phyloP scores from a whole-genome alignment of 1,139 yeast genomes.

The Zygoascus hellenicus region DNA sequence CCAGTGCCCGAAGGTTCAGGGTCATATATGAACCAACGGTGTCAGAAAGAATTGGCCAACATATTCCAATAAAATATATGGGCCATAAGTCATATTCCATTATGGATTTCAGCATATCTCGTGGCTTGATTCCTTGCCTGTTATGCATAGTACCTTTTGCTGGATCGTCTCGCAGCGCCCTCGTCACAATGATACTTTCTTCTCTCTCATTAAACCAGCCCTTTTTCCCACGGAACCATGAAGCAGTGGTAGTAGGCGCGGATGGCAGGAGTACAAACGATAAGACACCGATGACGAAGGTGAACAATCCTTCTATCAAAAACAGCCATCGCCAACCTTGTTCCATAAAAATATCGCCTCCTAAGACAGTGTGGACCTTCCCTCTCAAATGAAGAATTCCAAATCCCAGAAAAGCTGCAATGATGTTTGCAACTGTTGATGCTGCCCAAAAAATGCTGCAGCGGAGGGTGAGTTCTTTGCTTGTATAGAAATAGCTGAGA shows the following conservation, averaged over 20 bases:
- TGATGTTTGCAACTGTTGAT: slow-evolving; percentile 21
- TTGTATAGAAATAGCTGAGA: slow-evolving; percentile 29
- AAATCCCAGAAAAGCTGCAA: slow-evolving; percentile 40
- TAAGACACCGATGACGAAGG: slow-evolving; percentile 49
- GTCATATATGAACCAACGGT: slow-evolving; percentile 48
- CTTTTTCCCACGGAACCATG: slow-evolving; percentile 39
- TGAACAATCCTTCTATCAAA: slow-evolving; percentile 55
- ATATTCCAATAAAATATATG: slow-evolving; percentile 44
- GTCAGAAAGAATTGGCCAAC: slow-evolving; percentile 38
- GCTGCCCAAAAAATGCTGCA: slow-evolving; percentile 39
- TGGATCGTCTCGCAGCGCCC: slow-evolving; percentile 60
- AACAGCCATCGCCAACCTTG: slow-evolving; percentile 65
- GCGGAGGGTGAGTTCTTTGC: slow-evolving; percentile 39
- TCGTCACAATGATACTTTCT: slow-evolving; percentile 53
- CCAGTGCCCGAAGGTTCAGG: slow-evolving; percentile 43
- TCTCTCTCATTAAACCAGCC: slow-evolving; percentile 62
- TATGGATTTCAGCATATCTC: slow-evolving; percentile 39
- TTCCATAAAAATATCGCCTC: slow-evolving; percentile 38
- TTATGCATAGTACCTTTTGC: slow-evolving; percentile 65
- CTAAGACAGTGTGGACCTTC: slow-evolving; percentile 4
- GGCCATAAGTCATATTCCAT: slow-evolving; percentile 56
- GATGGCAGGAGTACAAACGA: slow-evolving; percentile 51
- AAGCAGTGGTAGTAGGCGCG: slow-evolving; percentile 49
- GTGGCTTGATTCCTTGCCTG: slow-evolving; percentile 46
- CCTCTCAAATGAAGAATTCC: slow-evolving; percentile 35